Evolutionary conservation across 345 rosid species (phyloP), one percentile per base, ranked within the genome.

Genomic region (Aegle marmelos): DNA sequence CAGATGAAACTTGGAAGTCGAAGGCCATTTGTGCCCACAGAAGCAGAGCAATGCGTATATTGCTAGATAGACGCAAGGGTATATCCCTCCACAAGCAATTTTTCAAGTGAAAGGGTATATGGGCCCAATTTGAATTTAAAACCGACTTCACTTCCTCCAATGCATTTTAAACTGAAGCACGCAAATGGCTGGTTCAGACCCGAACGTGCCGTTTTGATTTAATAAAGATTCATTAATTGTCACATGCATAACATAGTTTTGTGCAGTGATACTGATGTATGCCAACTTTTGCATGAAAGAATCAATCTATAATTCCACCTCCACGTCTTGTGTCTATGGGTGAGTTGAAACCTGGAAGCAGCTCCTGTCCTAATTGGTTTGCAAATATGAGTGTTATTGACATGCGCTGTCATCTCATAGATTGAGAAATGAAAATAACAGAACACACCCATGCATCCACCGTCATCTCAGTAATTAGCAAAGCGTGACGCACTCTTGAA

Each of bases 331-430:
- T 4, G 27, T 0, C 31, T 11, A 4, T 0, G 71, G 45, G 21
- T 68, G 68, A 63, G n/a, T 31, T 63, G 67, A 63, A 63, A 63
- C 36, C 31, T 66, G 70, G n/a, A 67, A 67, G 70, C 70, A 67
- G 25, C 25, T n/a, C 57, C 5, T 53, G 1, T 4, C 21, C 7
- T 53, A 53, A 53, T 53, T 53, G 57, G 57, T 16, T 53, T 22
- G 17, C 7, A 16, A 50, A 16, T 4, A 5, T 17, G 22, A 50
- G 7, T n/a, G n/a, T 50, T 53, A 6, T n/a, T 5, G n/a, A 17
- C 22, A 4, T 14, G 17, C 50, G 50, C 57, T 19, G 57, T 53
- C 57, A 53, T 53, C 57, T 53, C 57, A 2, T 19, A 5, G 57
- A 7, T 53, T 5, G 50, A 45, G 11, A 13, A 45, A 45, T 45